phyloP scores from a whole-genome alignment of 2,329 filamentous ascomycete genomes.

The Neopestalotiopsis rosae region DNA sequence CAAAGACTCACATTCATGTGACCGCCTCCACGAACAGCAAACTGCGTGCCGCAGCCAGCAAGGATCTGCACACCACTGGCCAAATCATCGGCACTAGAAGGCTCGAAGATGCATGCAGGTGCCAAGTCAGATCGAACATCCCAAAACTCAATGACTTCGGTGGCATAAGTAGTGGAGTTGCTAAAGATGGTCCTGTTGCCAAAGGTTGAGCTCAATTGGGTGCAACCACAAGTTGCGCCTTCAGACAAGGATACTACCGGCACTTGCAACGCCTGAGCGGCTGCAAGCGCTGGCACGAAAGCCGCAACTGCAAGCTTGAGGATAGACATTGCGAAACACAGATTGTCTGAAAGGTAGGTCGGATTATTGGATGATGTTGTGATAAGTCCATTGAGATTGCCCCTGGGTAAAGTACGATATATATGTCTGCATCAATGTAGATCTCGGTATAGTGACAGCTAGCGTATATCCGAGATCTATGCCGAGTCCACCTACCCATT shows the following conservation, averaged over 20 bases:
- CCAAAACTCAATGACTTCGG: slow-evolving; percentile 7
- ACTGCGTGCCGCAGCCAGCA: slow-evolving; percentile 6
- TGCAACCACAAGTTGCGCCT: not conserved
- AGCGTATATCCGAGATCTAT: not conserved
- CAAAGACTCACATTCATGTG: slow-evolving; percentile 6
- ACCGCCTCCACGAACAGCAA: slow-evolving; percentile 38
- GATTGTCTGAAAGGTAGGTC: not conserved
- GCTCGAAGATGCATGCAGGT: slow-evolving; percentile 1
- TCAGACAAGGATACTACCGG: not conserved
- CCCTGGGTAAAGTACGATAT: not conserved
- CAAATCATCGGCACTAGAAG: not conserved
- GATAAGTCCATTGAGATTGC: not conserved
- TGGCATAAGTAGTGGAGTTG: slow-evolving; percentile 2
- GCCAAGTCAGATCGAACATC: slow-evolving; percentile 4
- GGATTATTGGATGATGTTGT: not conserved
- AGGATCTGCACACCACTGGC: not conserved
- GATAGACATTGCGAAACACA: not conserved
- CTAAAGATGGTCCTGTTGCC: not conserved
- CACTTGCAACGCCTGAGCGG: not conserved
- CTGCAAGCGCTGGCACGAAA: not conserved
- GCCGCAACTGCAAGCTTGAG: not conserved
- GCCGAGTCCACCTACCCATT: not conserved
- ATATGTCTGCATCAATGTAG: not conserved
- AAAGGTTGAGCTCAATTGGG: not conserved
- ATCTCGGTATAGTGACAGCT: not conserved